These are phyloP conservation scores for Boeremia lycopersici DNA, from an alignment of 2,329 filamentous ascomycete genomes.

Conservation along the genomic window DNA sequence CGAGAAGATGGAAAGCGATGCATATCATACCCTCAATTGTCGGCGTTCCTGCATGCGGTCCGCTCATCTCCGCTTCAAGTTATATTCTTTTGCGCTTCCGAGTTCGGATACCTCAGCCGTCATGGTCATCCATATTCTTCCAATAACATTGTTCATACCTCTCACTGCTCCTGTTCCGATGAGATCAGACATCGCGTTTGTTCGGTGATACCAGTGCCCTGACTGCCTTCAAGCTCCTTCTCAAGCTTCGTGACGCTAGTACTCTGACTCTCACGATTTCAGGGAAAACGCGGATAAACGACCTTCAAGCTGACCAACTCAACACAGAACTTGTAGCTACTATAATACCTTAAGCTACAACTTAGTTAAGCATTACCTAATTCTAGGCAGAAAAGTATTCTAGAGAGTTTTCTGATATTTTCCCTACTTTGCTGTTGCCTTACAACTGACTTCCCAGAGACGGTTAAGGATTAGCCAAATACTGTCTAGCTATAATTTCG, in stretches of 20 bases:
- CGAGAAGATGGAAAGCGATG: conserved; percentile 8
- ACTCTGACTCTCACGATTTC: too few relatives aligned
- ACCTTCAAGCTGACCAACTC: too few relatives aligned
- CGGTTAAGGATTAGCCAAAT: neutral
- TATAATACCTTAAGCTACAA: too few relatives aligned
- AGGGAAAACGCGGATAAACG: too few relatives aligned
- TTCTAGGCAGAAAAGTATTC: too few relatives aligned
- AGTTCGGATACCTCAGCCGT: neutral
- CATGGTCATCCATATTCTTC: neutral
- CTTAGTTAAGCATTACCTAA: too few relatives aligned
- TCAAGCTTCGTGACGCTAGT: too few relatives aligned
- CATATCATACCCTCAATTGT: conserved; percentile 17
- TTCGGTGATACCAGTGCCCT: neutral
- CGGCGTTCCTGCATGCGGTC: conserved; percentile 17
- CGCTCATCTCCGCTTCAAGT: conserved; percentile 1
- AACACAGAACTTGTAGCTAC: too few relatives aligned
- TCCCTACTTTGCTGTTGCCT: too few relatives aligned
- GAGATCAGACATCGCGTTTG: too few relatives aligned
- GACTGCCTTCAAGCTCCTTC: neutral
- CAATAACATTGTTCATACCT: neutral
- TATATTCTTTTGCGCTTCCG: neutral
- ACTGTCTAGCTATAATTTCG: neutral
- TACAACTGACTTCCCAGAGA: neutral
- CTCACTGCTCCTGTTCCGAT: too few relatives aligned
- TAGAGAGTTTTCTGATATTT: too few relatives aligned